Evolutionary conservation across 441 rosid genomes (phyloP), one percentile per base, ranked within the genome.

Genomic region (Gossypium davidsonii): DNA sequence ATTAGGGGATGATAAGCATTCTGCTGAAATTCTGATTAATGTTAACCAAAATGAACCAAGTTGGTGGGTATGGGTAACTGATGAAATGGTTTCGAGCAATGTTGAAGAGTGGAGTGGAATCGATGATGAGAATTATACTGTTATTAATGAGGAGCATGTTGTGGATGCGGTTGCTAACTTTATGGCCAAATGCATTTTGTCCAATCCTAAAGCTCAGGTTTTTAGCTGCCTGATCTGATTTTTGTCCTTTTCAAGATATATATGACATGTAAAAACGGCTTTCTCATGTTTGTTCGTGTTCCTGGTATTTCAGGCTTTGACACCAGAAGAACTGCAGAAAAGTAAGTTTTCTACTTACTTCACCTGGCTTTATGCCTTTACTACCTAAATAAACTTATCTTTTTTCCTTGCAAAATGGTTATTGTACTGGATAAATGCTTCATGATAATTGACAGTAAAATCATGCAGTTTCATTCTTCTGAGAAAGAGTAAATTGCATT

Each of bases 51-150:
- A 90, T 69, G 90, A 91, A 59, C 97, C 97, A 18, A 92, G 98
- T 75, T 87, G 97, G 96, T 93, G 98, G 98, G 97, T 94, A 31
- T 90, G 97, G 89, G 95, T 94, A 61, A 84, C 91, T 3, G 95
- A 94, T 55, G 97, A 94, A 48, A 92, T 90, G 98, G 78, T 86
- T 49, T 97, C 90, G 1, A 85, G 83, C 75, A 87, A 86, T 72
- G 86, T 80, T 3, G 98, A 90, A 77, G 98, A 90, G 77, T 48
- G 82, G 79, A 90, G 97, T 67, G 88, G 88, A 6, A 94, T 94
- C 9, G 98, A 94, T 80, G 74, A 89, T 64, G 97, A 94, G 9
- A 88, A 78, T 74, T 94, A 90, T 77, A 81, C 92, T 23, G 84
- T 91, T 64, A 81, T 94, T 51, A 83, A 78, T 53, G 97, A 94